Conservation (phyloP, 83 land plant genomes). For the Thuja plicata region DNA sequence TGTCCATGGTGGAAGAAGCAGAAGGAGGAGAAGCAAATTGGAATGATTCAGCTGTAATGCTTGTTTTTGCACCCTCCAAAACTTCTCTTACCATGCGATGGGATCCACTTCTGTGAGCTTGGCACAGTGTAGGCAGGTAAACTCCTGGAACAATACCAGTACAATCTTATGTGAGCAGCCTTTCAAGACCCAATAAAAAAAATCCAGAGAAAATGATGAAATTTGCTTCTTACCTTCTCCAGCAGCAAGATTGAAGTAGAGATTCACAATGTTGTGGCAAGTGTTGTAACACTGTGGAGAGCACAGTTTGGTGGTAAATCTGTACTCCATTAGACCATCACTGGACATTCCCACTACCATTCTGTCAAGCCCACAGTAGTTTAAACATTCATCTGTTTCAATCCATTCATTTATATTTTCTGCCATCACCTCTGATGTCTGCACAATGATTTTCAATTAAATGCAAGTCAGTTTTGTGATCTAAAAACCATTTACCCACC, state of each 20-base stretch:
- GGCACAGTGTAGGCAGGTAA: too few relatives aligned
- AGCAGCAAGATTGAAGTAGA: slow-evolving; percentile 57
- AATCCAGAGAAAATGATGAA: too few relatives aligned
- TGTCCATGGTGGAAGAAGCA: not conserved
- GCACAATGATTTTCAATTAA: not conserved
- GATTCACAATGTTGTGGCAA: slow-evolving; percentile 68
- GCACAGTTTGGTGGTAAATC: slow-evolving; percentile 6
- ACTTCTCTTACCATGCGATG: too few relatives aligned
- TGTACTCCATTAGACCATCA: not conserved
- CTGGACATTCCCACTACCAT: slow-evolving; percentile 4
- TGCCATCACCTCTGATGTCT: slow-evolving; percentile 2
- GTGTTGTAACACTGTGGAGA: slow-evolving; percentile 32
- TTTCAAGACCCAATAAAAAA: too few relatives aligned
- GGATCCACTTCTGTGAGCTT: too few relatives aligned
- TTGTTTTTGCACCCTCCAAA: too few relatives aligned
- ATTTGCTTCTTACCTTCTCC: slow-evolving; percentile 46
- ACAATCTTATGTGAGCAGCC: too few relatives aligned
- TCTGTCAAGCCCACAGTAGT: slow-evolving; percentile 7
- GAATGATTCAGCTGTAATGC: too few relatives aligned
- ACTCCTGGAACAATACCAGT: too few relatives aligned
- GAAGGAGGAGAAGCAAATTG: not conserved
- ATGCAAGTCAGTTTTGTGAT: not conserved
- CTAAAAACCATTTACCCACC: too few relatives aligned
- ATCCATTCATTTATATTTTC: slow-evolving; percentile 6
- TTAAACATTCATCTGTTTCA: slow-evolving; percentile 24